Base-by-base conservation (phyloP, 805 yeast genomes). In the Ogataea nakhonphanomensis region DNA sequence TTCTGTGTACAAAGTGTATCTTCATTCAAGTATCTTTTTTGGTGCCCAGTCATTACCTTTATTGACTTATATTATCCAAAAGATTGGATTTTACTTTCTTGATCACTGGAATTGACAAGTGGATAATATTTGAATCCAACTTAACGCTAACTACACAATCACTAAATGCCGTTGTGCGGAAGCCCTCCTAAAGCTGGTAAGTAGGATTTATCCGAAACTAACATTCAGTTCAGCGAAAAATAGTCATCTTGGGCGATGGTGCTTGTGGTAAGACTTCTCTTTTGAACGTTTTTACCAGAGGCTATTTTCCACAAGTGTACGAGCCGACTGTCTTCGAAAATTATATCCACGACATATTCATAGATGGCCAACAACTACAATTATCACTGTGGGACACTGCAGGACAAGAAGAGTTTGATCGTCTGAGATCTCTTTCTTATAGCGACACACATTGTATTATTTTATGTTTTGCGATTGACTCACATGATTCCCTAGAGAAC, bases 281-380 rank as follows among this genome's bases (percentile, higher is more conserved):
- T 39, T 71, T 91, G 57, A 93, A 91, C 61, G 96, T 93, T 48
- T 93, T 91, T 68, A 93, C 99, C 5, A 73, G 96, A 53, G 99
- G 99, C 1, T 93, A 91, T 64, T 91, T 91, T 69, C 98, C 98
- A 7, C 96, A 93, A 61, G 98, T 91, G 14, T 91, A 91, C 64
- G 99, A 90, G 59, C 99, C 99, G 20, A 91, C 99, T 1, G 97
- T 91, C 27, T 91, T 93, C 65, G 98, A 91, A 61, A 91, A 91
- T 67, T 91, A 91, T 61, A 95, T 90, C 44, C 98, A 91, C 65
- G 98, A 91, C 61, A 93, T 91, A 49, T 91, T 87, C 66, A 89
- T 91, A 40, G 99, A 91, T 61, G 91, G 91, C 37, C 88, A 87
- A 61, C 88, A 93, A 35, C 85, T 91, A 54, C 95, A 90, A 57